Evolutionary conservation across 2,329 filamentous ascomycete genomes (phyloP).

Genomic region (Clarireedia homoeocarpa): DNA sequence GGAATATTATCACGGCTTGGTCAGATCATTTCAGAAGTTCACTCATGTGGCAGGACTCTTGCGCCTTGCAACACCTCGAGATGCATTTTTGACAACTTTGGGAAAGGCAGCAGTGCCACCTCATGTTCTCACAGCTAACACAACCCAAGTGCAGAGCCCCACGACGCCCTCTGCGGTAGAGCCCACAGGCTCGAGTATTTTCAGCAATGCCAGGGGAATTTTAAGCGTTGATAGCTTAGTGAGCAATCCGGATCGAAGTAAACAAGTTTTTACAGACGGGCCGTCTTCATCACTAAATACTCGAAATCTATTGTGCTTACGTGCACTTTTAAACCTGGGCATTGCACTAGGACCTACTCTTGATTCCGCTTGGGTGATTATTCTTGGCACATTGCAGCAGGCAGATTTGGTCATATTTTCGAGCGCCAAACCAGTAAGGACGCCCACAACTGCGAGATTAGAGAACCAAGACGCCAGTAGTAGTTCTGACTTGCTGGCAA

Average conservation of each 20-base stretch:
- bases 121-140: conserved; percentile 58
- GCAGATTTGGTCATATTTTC: conserved; percentile 76
- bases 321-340: conserved; percentile 88
- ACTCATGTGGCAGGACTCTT: conserved; percentile 89
- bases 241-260: conserved; percentile 52
- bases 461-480: conserved; percentile 33
- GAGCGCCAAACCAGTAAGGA: conserved; percentile 43
- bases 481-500: conserved; percentile 41
- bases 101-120: conserved; percentile 89
- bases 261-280: conserved; percentile 51
- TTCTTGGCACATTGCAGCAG: conserved; percentile 87
- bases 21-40: conserved; percentile 89
- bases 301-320: conserved; percentile 79
- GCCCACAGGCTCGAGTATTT: conserved; percentile 38
- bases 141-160: conserved; percentile 41
- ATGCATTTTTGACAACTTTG: conserved; percentile 89
- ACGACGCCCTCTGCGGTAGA: conserved; percentile 41
- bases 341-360: conserved; percentile 90
- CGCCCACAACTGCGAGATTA: conserved; percentile 42
- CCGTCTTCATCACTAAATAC: conserved; percentile 59
- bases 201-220: conserved; percentile 63
- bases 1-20: conserved; percentile 87
- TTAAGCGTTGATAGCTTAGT: conserved; percentile 66
- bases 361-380: conserved; percentile 77
- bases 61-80: conserved; percentile 74